Evolutionary conservation across 176 grass and related monocot species (phyloP).

Genomic region (Aegilops umbellulata): DNA sequence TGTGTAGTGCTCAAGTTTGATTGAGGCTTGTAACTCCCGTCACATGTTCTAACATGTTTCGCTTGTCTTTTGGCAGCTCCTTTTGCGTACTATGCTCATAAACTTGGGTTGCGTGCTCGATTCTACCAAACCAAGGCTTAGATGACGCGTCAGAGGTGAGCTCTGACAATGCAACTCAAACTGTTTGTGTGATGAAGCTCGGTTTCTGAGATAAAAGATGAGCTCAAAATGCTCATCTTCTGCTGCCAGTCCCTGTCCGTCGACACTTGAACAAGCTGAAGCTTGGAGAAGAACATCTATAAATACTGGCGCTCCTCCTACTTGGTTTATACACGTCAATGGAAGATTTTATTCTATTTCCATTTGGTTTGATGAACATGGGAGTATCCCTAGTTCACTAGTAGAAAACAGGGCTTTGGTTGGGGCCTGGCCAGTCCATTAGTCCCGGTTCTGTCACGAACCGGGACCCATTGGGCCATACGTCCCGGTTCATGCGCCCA

Average conservation of each 20-base stretch:
- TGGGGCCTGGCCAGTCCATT: too few species aligned
- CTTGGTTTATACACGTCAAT: not conserved
- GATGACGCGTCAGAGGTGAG: not conserved
- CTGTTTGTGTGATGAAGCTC: too few species aligned
- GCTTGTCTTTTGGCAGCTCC: not conserved
- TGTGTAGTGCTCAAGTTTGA: not conserved
- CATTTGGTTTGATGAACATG: not conserved
- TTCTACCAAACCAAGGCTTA: constrained; percentile 23
- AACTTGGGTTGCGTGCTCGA: constrained; percentile 55
- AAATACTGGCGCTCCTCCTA: not conserved
- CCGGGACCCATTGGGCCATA: too few species aligned
- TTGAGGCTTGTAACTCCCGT: not conserved
- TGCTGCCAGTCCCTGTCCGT: constrained; percentile 33
- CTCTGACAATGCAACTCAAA: not conserved
- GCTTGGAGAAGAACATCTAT: not conserved
- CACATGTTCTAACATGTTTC: not conserved
- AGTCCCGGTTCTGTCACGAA: too few species aligned
- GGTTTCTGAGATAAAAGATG: constrained; percentile 55
- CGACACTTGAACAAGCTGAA: not conserved
- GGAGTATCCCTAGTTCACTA: not conserved
- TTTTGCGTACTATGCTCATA: constrained; percentile 69
- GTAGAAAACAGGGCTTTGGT: too few species aligned
- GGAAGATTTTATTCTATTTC: not conserved
- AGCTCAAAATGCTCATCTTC: constrained; percentile 68
- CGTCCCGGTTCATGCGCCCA: too few species aligned